Evolutionary conservation across 2,329 filamentous ascomycete species (phyloP).

Genomic region (Hypoxylon sp.): DNA sequence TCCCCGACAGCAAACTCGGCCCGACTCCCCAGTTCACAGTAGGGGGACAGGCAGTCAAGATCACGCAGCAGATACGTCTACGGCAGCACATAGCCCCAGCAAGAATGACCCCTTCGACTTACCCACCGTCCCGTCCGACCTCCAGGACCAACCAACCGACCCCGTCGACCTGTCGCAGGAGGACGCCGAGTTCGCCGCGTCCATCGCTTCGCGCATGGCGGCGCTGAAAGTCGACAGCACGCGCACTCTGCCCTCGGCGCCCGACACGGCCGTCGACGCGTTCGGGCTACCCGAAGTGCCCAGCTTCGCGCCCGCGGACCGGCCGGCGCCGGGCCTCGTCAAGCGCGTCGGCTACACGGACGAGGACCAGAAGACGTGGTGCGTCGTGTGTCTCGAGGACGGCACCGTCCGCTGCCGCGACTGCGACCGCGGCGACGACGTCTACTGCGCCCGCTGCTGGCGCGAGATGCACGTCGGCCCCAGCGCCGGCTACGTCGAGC

Average conservation of each 20-base stretch:
- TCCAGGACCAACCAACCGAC: conserved; percentile 48
- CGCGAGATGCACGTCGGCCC: conserved; percentile 78
- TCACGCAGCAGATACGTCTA: background rate
- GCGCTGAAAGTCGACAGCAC: conserved; percentile 53
- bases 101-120: conserved; percentile 48
- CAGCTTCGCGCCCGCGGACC: conserved; percentile 56
- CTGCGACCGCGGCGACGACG: conserved; percentile 75
- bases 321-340: conserved; percentile 50
- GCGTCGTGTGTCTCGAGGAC: conserved; percentile 82
- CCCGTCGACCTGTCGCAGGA: conserved; percentile 27
- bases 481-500: conserved; percentile 73
- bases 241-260: conserved; percentile 41
- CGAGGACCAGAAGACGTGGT: conserved; percentile 79
- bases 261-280: conserved; percentile 44
- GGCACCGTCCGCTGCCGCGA: conserved; percentile 75
- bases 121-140: conserved; percentile 56
- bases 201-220: conserved; percentile 61
- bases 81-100: background rate
- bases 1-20: conserved; percentile 14
- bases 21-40: conserved; percentile 5
- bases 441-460: conserved; percentile 84
- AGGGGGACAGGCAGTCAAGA: background rate
- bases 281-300: conserved; percentile 60
- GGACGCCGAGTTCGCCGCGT: conserved; percentile 51
- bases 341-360: conserved; percentile 63